Evolutionary conservation across 2,329 filamentous ascomycete species (phyloP).

Genomic region (Capronia epimyces): DNA sequence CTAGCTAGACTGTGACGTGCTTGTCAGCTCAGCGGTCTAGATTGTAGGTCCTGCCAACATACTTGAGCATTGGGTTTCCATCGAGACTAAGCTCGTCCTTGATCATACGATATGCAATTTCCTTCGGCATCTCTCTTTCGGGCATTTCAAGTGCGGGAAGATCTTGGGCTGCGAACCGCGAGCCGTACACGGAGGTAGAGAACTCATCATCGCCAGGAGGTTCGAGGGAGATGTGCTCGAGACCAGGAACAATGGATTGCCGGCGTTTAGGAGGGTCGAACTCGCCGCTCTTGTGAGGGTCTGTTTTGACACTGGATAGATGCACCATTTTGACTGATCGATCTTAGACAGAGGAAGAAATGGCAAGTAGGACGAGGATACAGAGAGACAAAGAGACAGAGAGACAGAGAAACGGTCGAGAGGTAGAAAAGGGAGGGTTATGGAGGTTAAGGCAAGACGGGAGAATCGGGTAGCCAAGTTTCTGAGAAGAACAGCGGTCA

Average conservation of each 20-base stretch:
- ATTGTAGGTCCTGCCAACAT: conserved; percentile 12
- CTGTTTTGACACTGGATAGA: conserved; percentile 37
- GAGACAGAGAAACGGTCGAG: neutral
- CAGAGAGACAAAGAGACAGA: neutral
- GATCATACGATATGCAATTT: conserved; percentile 95
- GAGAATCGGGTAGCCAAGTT: too few species aligned
- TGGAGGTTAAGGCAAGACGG: too few species aligned
- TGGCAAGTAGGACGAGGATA: conserved; percentile 2
- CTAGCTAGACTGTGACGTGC: conserved; percentile 64
- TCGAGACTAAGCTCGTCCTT: conserved; percentile 90
- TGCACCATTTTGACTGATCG: conserved; percentile 38
- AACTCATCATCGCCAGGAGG: conserved; percentile 46
- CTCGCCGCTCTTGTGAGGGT: conserved; percentile 23
- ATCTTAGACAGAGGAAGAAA: neutral
- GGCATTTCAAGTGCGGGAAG: conserved; percentile 82
- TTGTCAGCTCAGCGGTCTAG: conserved; percentile 4
- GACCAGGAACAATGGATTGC: conserved; percentile 25
- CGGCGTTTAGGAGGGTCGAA: conserved; percentile 16
- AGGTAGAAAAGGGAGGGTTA: conserved; percentile 3
- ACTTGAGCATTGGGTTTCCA: conserved; percentile 75
- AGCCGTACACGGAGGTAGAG: conserved; percentile 81
- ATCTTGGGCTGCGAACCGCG: conserved; percentile 72
- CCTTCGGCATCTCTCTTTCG: conserved; percentile 80
- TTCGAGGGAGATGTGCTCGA: conserved; percentile 37
- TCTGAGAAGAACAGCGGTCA: too few species aligned